Evolutionary conservation across 2,329 filamentous ascomycete genomes (phyloP), one percentile per base, ranked within the genome.

Genomic region (Beauveria australis): DNA sequence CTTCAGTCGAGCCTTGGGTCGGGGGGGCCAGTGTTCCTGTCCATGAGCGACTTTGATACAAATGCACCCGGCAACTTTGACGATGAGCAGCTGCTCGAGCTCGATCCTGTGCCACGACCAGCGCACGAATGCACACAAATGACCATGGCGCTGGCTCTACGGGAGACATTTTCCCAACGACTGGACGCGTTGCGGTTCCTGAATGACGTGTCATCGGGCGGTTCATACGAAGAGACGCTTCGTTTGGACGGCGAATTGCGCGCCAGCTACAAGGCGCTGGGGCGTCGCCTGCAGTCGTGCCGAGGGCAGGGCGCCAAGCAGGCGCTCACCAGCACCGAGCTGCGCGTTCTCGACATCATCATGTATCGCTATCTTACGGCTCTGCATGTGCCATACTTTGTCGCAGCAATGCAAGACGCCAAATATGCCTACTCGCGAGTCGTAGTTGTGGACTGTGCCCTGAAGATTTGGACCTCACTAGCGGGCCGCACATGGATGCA

Each of bases 311-410:
- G 26, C 5, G 59, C 55, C 6, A 64, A 66, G 16, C 48, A 43
- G 3, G 65, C 68, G 0, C 71, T 70, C 0, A 69, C 73, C 0
- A 61, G 64, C 0, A 80, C 81, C 58, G 74, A 77, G n/a, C 66
- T 76, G 5, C 74, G 76, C 3, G 64, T 80, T 0, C 66, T 82
- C 6, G 78, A 84, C 30, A 73, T 82, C 47, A 68, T 83, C 24
- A 74, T 84, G 62, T 76, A 80, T 28, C 79, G 82, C 9, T 84
- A 82, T 65, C 68, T 86, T 3, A 73, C 81, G 6, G 73, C 78
- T 0, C 73, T 88, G 0, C 85, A 89, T 66, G 72, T 81, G 2
- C 80, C 81, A 0, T 85, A 77, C 66, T 77, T 79, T 28, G 68
- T 68, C 0, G 66, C 72, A 0, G 71, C 77, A 1, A 68, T 77